A percentile compares a stretch with the other conserved stretches of the same genome.
Evolutionary conservation across 345 rosid genomes (phyloP).

Genomic region (Euphorbia tirucalli): DNA sequence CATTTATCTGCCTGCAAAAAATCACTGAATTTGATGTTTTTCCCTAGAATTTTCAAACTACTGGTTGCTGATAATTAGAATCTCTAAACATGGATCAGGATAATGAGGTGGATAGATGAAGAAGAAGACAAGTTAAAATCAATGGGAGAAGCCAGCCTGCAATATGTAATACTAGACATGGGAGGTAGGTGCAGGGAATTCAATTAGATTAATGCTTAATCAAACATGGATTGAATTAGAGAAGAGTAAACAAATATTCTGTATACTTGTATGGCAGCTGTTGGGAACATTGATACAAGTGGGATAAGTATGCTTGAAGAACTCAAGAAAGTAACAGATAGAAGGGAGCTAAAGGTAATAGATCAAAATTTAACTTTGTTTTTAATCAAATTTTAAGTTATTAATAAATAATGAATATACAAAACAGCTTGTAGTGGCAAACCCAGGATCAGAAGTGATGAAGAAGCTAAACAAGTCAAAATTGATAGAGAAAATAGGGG

Average conservation of each 20-base stretch:
- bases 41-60: background rate
- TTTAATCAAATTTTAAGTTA: too few relatives aligned
- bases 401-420: too few relatives aligned
- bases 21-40: too few relatives aligned
- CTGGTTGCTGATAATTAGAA: background rate
- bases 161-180: slow-evolving; percentile 70
- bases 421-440: slow-evolving; percentile 63
- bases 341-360: slow-evolving; percentile 65
- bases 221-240: background rate
- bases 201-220: background rate
- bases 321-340: slow-evolving; percentile 45
- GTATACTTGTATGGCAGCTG: slow-evolving; percentile 41
- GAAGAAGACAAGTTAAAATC: slow-evolving; percentile 67
- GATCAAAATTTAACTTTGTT: too few relatives aligned
- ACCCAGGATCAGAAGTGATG: slow-evolving; percentile 90
- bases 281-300: slow-evolving; percentile 91
- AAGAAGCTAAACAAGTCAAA: slow-evolving; percentile 81
- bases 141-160: slow-evolving; percentile 47
- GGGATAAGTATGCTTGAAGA: slow-evolving; percentile 98
- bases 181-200: slow-evolving; percentile 38
- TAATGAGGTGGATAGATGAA: slow-evolving; percentile 76
- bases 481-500: slow-evolving; percentile 60
- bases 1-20: too few relatives aligned
- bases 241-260: too few relatives aligned
- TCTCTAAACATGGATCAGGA: slow-evolving; percentile 32